These are phyloP conservation scores for Vitis vinifera DNA, from an alignment of 164 flowering plant species.

Conservation along the genomic window ASM3070453v1 NC_081811.1:26088001-26088500, in stretches of 20 bases:
- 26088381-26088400: constrained; percentile 89
- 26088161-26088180: too few species aligned
- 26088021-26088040: constrained; percentile 28
- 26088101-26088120: too few species aligned
- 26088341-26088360: constrained; percentile 81
- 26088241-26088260: too few species aligned
- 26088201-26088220: too few species aligned
- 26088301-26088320: constrained; percentile 63
- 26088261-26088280: too few species aligned
- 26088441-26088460: constrained; percentile 66
- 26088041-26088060: neutral
- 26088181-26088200: too few species aligned
- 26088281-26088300: neutral
- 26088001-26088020: constrained; percentile 99
- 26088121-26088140: too few species aligned
- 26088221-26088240: too few species aligned
- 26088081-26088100: neutral
- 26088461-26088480: constrained; percentile 73
- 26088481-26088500: constrained; percentile 42
- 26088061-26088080: neutral
- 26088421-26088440: constrained; percentile 86
- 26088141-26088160: too few species aligned
- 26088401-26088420: constrained; percentile 81
- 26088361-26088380: constrained; percentile 83
- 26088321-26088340: constrained; percentile 90